Evolutionary conservation across 163 green algal genomes (phyloP).

Genomic region (Chlorella variabilis): DNA sequence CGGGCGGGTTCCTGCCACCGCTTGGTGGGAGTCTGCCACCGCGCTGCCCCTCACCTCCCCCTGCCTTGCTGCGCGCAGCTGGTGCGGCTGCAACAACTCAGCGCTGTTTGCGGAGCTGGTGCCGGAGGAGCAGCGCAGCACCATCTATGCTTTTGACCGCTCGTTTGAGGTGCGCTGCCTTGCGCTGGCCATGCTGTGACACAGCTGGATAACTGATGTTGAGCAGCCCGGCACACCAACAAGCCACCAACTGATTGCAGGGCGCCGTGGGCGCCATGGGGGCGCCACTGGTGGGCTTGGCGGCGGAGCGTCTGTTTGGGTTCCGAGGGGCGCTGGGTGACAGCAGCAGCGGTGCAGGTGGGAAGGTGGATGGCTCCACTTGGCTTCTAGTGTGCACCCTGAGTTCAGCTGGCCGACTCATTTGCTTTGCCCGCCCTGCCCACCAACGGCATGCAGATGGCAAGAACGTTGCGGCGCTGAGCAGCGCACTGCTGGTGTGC

Average conservation of each 20-base stretch:
- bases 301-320: conserved; percentile 74
- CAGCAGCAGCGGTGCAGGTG: conserved; percentile 16
- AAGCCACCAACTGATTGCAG: conserved; percentile 31
- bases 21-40: neutral
- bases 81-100: conserved; percentile 70
- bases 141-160: conserved; percentile 89
- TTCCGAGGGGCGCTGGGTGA: conserved; percentile 58
- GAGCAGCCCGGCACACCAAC: neutral
- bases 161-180: conserved; percentile 16
- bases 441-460: neutral
- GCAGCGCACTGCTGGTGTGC: conserved; percentile 71
- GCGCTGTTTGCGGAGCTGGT: conserved; percentile 85
- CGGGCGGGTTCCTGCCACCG: no score
- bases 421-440: no score
- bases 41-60: neutral
- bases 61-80: conserved; percentile 21
- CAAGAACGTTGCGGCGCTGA: conserved; percentile 60
- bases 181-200: neutral
- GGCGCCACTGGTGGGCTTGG: conserved; percentile 74
- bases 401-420: no score
- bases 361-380: neutral
- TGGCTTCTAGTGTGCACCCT: no score
- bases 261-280: conserved; percentile 73
- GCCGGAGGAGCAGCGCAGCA: conserved; percentile 73
- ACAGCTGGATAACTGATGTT: neutral